Percentiles rank a stretch among this genome's conserved stretches.
phyloP scores from a whole-genome alignment of 345 rosid genomes.

The Raphanus sativus region DNA sequence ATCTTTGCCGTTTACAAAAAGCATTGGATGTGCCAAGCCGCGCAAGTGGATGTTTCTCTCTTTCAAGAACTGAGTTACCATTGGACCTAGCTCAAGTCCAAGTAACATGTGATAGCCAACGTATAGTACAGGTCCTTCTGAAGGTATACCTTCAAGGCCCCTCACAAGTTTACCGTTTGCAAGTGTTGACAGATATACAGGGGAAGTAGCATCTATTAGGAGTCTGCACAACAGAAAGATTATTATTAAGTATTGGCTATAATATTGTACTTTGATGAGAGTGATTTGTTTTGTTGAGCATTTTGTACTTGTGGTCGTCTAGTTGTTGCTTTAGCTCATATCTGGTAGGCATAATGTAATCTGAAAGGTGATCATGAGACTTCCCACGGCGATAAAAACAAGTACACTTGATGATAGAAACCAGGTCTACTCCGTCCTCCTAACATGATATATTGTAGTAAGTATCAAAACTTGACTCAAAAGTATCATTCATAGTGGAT shows the following conservation, averaged over 20 bases:
- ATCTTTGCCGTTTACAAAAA: constrained; percentile 39
- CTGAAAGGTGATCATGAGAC: constrained; percentile 41
- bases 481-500: neutral
- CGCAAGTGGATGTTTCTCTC: constrained; percentile 62
- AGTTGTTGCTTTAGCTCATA: constrained; percentile 43
- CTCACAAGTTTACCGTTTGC: constrained; percentile 62
- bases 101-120: constrained; percentile 85
- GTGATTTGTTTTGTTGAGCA: neutral
- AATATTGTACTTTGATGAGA: neutral
- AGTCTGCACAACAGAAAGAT: constrained; percentile 35
- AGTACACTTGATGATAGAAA: constrained; percentile 44
- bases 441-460: constrained; percentile 26
- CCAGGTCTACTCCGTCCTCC: constrained; percentile 59
- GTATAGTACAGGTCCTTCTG: constrained; percentile 70
- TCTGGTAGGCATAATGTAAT: constrained; percentile 54
- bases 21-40: constrained; percentile 67
- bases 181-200: constrained; percentile 73
- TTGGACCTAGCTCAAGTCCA: constrained; percentile 55
- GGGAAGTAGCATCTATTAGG: constrained; percentile 39
- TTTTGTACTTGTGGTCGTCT: constrained; percentile 37
- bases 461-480: neutral
- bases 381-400: constrained; percentile 59
- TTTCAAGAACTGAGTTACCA: constrained; percentile 39
- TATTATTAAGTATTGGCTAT: neutral
- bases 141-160: constrained; percentile 71